A percentile compares a stretch with the other conserved stretches of the same genome.
phyloP scores from a whole-genome alignment of 768 basidiomycete genomes.

The Infundibulicybe gibba region DNA sequence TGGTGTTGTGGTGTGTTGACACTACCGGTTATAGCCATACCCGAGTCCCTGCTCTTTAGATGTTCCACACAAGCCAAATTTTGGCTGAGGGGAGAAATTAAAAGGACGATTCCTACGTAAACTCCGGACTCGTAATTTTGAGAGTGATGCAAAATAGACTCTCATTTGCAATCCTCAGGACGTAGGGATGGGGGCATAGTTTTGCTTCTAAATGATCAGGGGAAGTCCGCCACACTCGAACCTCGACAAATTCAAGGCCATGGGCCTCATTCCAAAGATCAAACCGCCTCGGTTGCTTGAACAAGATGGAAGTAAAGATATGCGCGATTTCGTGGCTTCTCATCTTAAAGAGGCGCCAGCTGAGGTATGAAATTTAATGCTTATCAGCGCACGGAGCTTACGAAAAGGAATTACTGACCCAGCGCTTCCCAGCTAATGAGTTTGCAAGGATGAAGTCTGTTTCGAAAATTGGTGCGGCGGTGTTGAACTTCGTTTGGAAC shows the following conservation, averaged over 20 bases:
- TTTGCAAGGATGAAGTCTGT: conserved; percentile 82
- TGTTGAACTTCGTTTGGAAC: conserved; percentile 73
- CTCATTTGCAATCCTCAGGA: too few species aligned
- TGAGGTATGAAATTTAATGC: conserved; percentile 49
- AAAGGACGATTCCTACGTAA: too few species aligned
- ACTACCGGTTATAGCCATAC: too few species aligned
- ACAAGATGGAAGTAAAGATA: conserved; percentile 74
- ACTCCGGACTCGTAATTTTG: too few species aligned
- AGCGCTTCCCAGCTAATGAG: conserved; percentile 91
- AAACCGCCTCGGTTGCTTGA: conserved; percentile 81
- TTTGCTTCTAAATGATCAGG: conserved; percentile 95
- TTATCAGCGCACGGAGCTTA: conserved; percentile 1
- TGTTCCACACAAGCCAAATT: too few species aligned
- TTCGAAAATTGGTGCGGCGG: conserved; percentile 60
- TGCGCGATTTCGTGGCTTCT: conserved; percentile 82
- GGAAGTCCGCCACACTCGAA: conserved; percentile 94
- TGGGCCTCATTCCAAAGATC: conserved; percentile 84
- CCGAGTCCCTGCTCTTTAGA: too few species aligned
- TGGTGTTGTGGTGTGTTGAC: too few species aligned
- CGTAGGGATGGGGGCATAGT: too few species aligned
- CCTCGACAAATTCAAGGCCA: conserved; percentile 79
- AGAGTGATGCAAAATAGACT: too few species aligned
- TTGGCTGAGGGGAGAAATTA: too few species aligned
- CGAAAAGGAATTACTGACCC: neutral
- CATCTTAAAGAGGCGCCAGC: conserved; percentile 80